Evolutionary conservation across 1,284 basidiomycete genomes (phyloP), one percentile per base, ranked within the genome.

Genomic region (Mycena sp.): DNA sequence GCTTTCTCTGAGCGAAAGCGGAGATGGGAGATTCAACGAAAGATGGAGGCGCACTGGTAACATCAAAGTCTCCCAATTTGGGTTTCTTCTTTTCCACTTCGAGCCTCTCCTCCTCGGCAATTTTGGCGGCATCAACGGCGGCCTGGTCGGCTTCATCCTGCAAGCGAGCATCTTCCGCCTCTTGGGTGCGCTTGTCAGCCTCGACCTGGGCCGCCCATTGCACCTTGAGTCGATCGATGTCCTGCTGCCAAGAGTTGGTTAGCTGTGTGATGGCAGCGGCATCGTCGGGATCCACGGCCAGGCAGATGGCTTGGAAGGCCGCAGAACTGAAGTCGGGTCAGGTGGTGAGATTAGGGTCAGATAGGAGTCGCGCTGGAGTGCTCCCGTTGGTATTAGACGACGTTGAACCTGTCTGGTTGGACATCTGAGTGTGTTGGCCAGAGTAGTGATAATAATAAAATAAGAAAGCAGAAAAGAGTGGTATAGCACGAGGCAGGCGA

Each of bases 71-170:
- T 14, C 37, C 51, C 32, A 37, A 29, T 43, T 53, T 53, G 16
- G 51, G 51, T 28, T 53, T 53, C 30, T 56, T 56, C 40, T 45
- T 45, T 26, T 56, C 53, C 12, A 4, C 43, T 45, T 46, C 53
- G 26, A 37, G 40, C 16, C 43, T 3, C 16, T 56, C 53, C 19
- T 32, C 19, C 28, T 56, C 53, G 23, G 37, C 37, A 3, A 37
- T 10, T n/a, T 30, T 38, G 5, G 32, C 26, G 6, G 51, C 51
- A 5, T 53, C 51, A 6, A 37, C 51, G 11, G 35, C 51, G 14
- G 45, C 45, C 6, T 41, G 4, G 4, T 38, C 37, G 3, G n/a
- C 37, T 6, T 9, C 37, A 9, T 38, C 21, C 21, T 10, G 21
- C 11, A 5, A 16, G 32, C 16, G 37, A 23, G 35, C 26, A 3